A percentile compares a stretch with the other conserved stretches of the same genome.
These are phyloP conservation scores for Pseudozyma thailandica DNA, from an alignment of 1,284 basidiomycete species.

Conservation along the genomic window DNA sequence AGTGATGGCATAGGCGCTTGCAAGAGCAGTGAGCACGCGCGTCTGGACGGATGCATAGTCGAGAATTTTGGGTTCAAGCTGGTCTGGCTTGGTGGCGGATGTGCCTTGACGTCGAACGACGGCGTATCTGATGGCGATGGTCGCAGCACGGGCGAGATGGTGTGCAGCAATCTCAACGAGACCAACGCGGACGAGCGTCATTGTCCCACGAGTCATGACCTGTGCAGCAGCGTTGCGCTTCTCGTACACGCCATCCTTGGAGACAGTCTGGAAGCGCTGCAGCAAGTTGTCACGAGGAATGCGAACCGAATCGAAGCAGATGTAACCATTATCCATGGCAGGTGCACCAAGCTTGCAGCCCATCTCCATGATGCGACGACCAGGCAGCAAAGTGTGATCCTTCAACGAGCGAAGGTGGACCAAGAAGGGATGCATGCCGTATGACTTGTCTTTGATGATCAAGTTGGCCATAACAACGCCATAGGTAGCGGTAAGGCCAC, in stretches of 20 bases:
- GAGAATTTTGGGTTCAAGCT: slow-evolving; percentile 55
- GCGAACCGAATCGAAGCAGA: slow-evolving; percentile 46
- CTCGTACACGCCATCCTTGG: slow-evolving; percentile 45
- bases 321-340: slow-evolving; percentile 58
- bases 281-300: slow-evolving; percentile 49
- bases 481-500: slow-evolving; percentile 55
- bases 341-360: slow-evolving; percentile 55
- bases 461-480: slow-evolving; percentile 57
- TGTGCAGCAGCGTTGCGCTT: slow-evolving; percentile 49
- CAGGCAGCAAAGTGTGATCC: slow-evolving; percentile 49
- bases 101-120: slow-evolving; percentile 54
- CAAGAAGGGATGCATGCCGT: slow-evolving; percentile 61
- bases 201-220: slow-evolving; percentile 55
- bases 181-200: slow-evolving; percentile 58
- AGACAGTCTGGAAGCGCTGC: slow-evolving; percentile 52
- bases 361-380: slow-evolving; percentile 51
- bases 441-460: slow-evolving; percentile 45
- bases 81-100: slow-evolving; percentile 25
- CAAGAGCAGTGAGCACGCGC: slow-evolving; percentile 53
- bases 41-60: slow-evolving; percentile 54
- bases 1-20: slow-evolving; percentile 52
- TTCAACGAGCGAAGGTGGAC: slow-evolving; percentile 52
- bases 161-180: slow-evolving; percentile 58
- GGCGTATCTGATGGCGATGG: slow-evolving; percentile 54
- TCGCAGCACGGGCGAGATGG: slow-evolving; percentile 48